Evolutionary conservation across 768 basidiomycete species (phyloP).

Genomic region (Russula foetens): DNA sequence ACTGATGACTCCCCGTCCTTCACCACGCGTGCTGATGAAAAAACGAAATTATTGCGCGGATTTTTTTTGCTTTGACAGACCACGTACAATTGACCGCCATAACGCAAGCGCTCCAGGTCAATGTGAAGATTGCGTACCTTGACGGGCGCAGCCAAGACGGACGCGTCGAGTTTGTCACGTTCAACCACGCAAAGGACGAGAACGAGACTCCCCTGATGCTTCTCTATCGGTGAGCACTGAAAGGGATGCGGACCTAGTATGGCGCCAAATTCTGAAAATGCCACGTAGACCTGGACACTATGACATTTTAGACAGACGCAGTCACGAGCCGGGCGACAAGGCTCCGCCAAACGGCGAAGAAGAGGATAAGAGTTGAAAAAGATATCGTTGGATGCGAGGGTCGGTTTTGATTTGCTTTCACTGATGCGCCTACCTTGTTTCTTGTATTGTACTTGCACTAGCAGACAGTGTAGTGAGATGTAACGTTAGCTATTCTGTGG

Average conservation of each 20-base stretch:
- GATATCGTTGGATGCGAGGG: background rate
- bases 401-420: background rate
- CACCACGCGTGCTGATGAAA: background rate
- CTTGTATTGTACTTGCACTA: background rate
- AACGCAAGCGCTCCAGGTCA: conserved; percentile 54
- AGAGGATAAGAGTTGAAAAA: background rate
- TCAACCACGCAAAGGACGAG: conserved; percentile 42
- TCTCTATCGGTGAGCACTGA: conserved; percentile 64
- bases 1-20: background rate
- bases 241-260: background rate
- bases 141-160: conserved; percentile 49
- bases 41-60: background rate
- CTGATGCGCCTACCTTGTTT: background rate
- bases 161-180: conserved; percentile 58
- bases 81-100: conserved; percentile 79
- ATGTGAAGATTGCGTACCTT: conserved; percentile 72
- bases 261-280: conserved; percentile 1
- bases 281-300: conserved; percentile 74
- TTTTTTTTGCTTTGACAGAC: conserved; percentile 34
- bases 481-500: background rate
- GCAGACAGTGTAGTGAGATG: background rate
- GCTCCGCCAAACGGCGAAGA: too few relatives aligned
- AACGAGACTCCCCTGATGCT: conserved; percentile 50
- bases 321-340: conserved; percentile 17
- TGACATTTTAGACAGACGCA: conserved; percentile 50